Evolutionary conservation across 225 moss, liverwort and hornwort species (phyloP).

Genomic region (Ulota crispa): DNA sequence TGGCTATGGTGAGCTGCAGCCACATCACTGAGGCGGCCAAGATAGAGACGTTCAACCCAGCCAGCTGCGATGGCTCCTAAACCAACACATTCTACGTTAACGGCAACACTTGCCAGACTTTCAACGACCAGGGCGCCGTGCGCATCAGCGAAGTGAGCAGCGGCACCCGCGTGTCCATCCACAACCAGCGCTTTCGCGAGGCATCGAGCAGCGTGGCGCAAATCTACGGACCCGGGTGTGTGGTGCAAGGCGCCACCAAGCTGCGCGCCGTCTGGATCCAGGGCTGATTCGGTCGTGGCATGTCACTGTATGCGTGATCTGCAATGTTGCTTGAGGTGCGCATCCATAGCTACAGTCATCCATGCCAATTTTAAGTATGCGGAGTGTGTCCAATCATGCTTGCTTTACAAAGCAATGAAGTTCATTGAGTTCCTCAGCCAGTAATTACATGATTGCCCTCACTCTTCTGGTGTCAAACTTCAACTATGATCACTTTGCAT

Average conservation of each 20-base stretch:
- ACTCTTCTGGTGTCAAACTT: neutral
- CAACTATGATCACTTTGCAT: no score
- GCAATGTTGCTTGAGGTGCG: no score
- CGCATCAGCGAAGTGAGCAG: constrained; percentile 29
- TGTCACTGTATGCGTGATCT: no score
- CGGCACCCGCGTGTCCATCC: constrained; percentile 44
- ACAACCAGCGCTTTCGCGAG: constrained; percentile 40
- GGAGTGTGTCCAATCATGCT: no score
- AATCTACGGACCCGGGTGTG: constrained; percentile 41
- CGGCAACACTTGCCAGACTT: constrained; percentile 27
- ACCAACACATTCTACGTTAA: constrained; percentile 39
- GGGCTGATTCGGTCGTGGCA: neutral
- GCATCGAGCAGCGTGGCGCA: constrained; percentile 21
- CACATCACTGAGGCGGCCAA: constrained; percentile 16
- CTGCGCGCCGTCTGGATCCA: constrained; percentile 40
- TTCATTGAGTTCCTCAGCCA: no score
- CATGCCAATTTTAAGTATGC: no score
- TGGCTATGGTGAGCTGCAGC: constrained; percentile 3
- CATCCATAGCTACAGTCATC: no score
- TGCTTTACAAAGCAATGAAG: no score
- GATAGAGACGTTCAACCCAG: constrained; percentile 28
- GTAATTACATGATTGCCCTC: no score
- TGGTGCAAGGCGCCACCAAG: constrained; percentile 25
- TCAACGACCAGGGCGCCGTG: constrained; percentile 43
- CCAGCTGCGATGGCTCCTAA: constrained; percentile 12